phyloP scores from a whole-genome alignment of 1,139 yeast genomes.

The Geotrichum carabidarum region DNA sequence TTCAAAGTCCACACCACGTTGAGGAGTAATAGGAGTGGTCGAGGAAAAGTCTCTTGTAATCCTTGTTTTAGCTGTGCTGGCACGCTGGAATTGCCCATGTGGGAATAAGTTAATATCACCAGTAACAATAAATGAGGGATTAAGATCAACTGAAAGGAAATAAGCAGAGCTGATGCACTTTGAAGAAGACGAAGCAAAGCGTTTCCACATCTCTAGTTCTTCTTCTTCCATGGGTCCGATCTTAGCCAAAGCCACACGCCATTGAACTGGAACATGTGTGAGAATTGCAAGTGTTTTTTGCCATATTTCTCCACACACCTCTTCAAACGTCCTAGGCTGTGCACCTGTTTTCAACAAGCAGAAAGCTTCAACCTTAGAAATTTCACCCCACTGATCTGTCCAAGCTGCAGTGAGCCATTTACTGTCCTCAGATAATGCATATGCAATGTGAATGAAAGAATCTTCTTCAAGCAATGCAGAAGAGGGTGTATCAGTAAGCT shows the following conservation, averaged over 20 bases:
- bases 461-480: constrained; percentile 53
- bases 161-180: constrained; percentile 59
- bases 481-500: constrained; percentile 42
- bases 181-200: constrained; percentile 18
- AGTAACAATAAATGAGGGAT: constrained; percentile 52
- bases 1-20: constrained; percentile 30
- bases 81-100: constrained; percentile 24
- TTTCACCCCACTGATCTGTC: constrained; percentile 77
- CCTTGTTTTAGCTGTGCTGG: constrained; percentile 12
- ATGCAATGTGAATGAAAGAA: constrained; percentile 75
- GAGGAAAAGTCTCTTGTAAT: neutral
- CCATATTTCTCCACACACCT: constrained; percentile 58
- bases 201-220: constrained; percentile 35
- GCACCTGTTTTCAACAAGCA: constrained; percentile 33
- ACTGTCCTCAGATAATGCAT: constrained; percentile 73
- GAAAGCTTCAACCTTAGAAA: constrained; percentile 56
- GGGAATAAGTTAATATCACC: constrained; percentile 31
- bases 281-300: constrained; percentile 44
- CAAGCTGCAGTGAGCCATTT: constrained; percentile 86
- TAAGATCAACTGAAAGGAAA: constrained; percentile 65
- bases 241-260: constrained; percentile 38
- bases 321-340: constrained; percentile 42
- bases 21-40: constrained; percentile 35
- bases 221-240: constrained; percentile 36
- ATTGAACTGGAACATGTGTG: constrained; percentile 28